Evolutionary conservation across 352 stramenopile genomes (phyloP), one percentile per base, ranked within the genome.

Genomic region (Phytopythium delawarense): DNA sequence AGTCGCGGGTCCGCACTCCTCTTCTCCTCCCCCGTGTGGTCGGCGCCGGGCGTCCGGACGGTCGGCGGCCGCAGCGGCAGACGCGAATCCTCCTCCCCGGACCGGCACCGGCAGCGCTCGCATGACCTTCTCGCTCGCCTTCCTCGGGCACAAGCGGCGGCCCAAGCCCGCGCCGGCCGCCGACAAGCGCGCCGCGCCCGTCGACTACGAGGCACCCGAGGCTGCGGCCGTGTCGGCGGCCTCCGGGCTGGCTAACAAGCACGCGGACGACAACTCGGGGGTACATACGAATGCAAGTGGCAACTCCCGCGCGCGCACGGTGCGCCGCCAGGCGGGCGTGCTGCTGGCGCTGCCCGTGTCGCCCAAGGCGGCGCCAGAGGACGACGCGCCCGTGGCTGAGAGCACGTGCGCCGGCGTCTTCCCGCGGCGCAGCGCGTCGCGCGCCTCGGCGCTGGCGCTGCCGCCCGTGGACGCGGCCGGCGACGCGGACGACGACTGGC

Each of bases 261-360:
- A 18, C 42, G 42, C 20, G 42, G n/a, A 49, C 42, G 42, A 25
- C 6, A 49, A 25, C 18, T 1, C 15, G 4, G 5, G 3, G 2
- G 28, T 32, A 32, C 21, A 46, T 13, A 28, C 25, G 25, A n/a
- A 15, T 1, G 18, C 20, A 11, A 2, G 9, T 0, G 42, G 42
- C 42, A 49, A 49, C 42, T 77, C 71, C 39, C 72, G 76, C 42
- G 75, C 72, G 13, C 76, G 73, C 4, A 66, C 65, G 15, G 70
- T 71, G 2, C 69, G 7, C 9, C 42, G 21, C 42, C 42, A 49
- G 13, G 52, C 56, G 32, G 80, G 79, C 46, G 62, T 80, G 21
- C 66, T 76, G 42, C 65, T 88, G 46, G 69, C 69, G n/a, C 73
- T 75, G 52, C 70, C 75, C 0, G 58, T 77, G 34, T 32, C 25